These are phyloP conservation scores for Spinellus fusiger DNA, from an alignment of 192 early-diverging fungal genomes.

Conservation along the genomic window DNA sequence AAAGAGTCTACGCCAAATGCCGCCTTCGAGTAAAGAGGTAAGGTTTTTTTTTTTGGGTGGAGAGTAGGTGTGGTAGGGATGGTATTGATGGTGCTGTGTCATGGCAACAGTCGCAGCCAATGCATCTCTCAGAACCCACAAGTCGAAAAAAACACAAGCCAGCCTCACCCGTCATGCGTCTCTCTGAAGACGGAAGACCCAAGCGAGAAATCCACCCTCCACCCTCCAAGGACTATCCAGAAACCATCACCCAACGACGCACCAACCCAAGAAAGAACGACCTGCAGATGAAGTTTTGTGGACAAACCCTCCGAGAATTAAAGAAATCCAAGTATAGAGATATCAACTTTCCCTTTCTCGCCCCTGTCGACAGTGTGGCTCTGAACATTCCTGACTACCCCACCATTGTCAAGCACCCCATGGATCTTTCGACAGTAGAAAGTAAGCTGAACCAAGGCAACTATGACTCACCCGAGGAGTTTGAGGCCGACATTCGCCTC, in stretches of 20 bases:
- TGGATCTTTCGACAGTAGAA: conserved; percentile 82
- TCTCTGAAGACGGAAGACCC: conserved; percentile 51
- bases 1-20: conserved; percentile 65
- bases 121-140: background rate
- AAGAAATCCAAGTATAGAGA: conserved; percentile 61
- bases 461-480: conserved; percentile 61
- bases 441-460: conserved; percentile 57
- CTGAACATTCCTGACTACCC: conserved; percentile 87
- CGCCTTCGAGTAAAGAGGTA: conserved; percentile 46
- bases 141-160: background rate
- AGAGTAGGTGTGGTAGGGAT: background rate
- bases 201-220: conserved; percentile 66
- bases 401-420: conserved; percentile 77
- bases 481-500: conserved; percentile 69
- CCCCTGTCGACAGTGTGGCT: conserved; percentile 81
- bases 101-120: background rate
- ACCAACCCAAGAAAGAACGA: conserved; percentile 40
- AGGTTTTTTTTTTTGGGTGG: conserved; percentile 1
- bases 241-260: conserved; percentile 26
- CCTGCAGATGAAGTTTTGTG: conserved; percentile 60
- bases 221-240: conserved; percentile 42
- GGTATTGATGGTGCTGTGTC: background rate
- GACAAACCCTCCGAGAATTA: conserved; percentile 56
- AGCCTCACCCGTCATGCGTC: conserved; percentile 25
- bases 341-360: conserved; percentile 67